Conservation (phyloP, 805 yeast species). For the Kluyveromyces siamensis region DNA sequence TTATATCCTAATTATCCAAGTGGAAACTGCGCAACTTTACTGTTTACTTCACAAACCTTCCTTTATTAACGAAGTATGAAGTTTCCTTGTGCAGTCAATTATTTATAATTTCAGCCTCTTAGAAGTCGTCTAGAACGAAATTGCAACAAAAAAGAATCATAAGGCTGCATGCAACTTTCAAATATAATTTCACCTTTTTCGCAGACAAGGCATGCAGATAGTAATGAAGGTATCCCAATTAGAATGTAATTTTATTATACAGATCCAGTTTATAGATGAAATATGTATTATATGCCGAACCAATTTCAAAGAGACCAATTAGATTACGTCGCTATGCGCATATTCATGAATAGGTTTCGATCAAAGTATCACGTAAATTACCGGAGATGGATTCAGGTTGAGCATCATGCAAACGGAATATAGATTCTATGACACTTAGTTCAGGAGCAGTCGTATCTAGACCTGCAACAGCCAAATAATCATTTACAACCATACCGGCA, state of each 20-base stretch:
- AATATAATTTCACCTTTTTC: no score
- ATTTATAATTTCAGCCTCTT: no score
- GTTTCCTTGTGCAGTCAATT: no score
- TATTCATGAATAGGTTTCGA: slow-evolving; percentile 73
- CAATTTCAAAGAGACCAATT: not conserved
- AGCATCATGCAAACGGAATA: slow-evolving; percentile 87
- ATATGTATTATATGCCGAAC: not conserved
- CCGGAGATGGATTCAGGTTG: slow-evolving; percentile 81
- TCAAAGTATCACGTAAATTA: slow-evolving; percentile 82
- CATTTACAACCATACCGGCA: slow-evolving; percentile 98
- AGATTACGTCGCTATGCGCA: not conserved
- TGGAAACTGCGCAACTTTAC: not conserved
- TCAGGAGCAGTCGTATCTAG: slow-evolving; percentile 98
- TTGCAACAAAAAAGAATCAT: no score
- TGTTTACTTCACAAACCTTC: no score
- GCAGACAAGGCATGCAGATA: no score
- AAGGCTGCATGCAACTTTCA: no score
- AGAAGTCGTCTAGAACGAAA: no score
- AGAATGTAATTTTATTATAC: not conserved
- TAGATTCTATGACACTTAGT: slow-evolving; percentile 90
- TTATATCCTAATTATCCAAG: not conserved
- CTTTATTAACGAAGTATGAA: no score
- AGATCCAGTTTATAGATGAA: slow-evolving; percentile 1
- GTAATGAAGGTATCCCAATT: not conserved
- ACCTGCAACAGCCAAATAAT: slow-evolving; percentile 96